Percentiles rank a stretch among this genome's conserved stretches.
These are phyloP conservation scores for Diplotaxis tenuifolia DNA, from an alignment of 345 rosid species.

Conservation along the genomic window DNA sequence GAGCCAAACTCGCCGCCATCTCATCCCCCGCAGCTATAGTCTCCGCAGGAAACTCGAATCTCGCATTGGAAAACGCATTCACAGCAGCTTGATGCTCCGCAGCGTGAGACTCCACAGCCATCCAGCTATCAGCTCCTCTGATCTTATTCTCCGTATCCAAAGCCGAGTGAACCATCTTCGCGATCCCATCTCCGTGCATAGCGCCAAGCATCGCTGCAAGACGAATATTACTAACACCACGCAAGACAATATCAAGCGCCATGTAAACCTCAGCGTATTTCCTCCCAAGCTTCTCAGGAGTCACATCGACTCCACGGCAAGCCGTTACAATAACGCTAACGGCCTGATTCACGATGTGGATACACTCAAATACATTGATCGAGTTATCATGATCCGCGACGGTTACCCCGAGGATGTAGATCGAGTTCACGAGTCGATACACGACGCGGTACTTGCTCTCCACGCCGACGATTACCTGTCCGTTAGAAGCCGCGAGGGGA, in stretches of 20 bases:
- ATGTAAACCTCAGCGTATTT: slow-evolving; percentile 96
- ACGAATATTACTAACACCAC: slow-evolving; percentile 86
- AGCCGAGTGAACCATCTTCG: slow-evolving; percentile 96
- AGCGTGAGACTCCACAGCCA: slow-evolving; percentile 52
- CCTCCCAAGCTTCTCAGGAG: slow-evolving; percentile 88
- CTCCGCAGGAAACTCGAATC: slow-evolving; percentile 81
- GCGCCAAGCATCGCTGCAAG: slow-evolving; percentile 90
- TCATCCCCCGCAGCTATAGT: slow-evolving; percentile 82
- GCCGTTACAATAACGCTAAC: slow-evolving; percentile 94
- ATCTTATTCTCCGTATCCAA: slow-evolving; percentile 85
- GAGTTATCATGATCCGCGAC: slow-evolving; percentile 86
- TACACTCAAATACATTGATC: slow-evolving; percentile 90
- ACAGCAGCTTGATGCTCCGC: slow-evolving; percentile 65
- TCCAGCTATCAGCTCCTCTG: slow-evolving; percentile 92
- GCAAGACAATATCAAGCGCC: slow-evolving; percentile 93
- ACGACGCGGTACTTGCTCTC: slow-evolving; percentile 96
- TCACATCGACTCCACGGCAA: slow-evolving; percentile 98
- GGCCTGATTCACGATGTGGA: slow-evolving; percentile 91
- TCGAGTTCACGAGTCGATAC: slow-evolving; percentile 88
- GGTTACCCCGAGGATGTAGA: slow-evolving; percentile 87
- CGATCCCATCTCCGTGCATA: slow-evolving; percentile 96
- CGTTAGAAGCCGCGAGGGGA: slow-evolving; percentile 92
- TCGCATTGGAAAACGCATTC: slow-evolving; percentile 56
- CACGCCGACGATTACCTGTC: slow-evolving; percentile 94
- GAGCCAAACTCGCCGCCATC: slow-evolving; percentile 59